Base-by-base conservation (phyloP, 306 rosid species). In the Delonix regia region DNA sequence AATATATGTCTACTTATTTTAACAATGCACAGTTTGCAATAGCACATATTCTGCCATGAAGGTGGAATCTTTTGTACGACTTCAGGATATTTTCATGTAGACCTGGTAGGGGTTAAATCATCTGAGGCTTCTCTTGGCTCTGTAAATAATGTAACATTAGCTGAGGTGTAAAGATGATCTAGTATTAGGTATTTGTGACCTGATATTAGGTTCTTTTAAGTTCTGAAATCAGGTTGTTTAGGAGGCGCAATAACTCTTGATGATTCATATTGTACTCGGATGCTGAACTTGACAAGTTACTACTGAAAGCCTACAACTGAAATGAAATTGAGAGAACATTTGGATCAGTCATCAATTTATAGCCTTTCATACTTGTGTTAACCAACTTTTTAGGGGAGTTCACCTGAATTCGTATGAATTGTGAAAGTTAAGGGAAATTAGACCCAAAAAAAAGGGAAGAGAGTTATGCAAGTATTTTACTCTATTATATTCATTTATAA, bases 121-220 rank as follows among this genome's bases (percentile, higher is more conserved):
- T 70, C n/a, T 79, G 83, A 80, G 82, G 81, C 78, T 84, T 81
- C 61, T 78, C 71, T 75, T 69, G 75, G 80, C 83, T 82, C 24
- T 88, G 92, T 90, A 88, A 80, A 87, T 87, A 82, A 25, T 84
- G 87, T 84, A 80, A 75, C 88, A 80, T 74, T 84, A 75, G 74
- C 52, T 76, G 88, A 88, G 91, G 61, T 91, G 88, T 87, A 84
- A 88, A 83, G 88, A 85, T 83, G 82, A 74, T 84, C 82, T 74
- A 51, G 68, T 74, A 76, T 70, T 83, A 85, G 85, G 85, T 39
- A 61, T 65, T 76, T 59, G 56, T 61, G 77, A 67, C 88, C 82
- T 84, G 77, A 80, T 84, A 64, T 83, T 75, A 76, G 69, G 83
- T 77, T 67, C 78, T 64, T 47, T 1, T 1, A 52, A 53, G 57